Conservation (phyloP, 805 yeast genomes). For the Candida khao-thaluensis region DNA sequence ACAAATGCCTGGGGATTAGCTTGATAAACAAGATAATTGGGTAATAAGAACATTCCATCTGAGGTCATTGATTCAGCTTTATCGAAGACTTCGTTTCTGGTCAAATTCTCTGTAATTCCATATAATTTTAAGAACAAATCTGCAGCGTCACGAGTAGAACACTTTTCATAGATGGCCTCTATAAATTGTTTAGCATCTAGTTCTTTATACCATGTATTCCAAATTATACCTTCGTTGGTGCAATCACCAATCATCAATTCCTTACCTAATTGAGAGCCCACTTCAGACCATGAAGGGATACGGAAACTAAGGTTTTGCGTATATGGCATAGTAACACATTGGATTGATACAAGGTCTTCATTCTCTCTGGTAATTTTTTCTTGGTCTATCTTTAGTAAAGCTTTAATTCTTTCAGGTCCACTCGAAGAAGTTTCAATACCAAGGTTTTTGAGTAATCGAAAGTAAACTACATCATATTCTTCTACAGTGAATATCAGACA, state of each 20-base stretch:
- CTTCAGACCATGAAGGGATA: conserved; percentile 15
- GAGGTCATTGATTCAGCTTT: conserved; percentile 1
- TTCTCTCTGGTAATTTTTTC: conserved; percentile 10
- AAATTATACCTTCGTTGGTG: conserved; percentile 5
- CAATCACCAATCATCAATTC: conserved; percentile 5
- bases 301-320: background rate
- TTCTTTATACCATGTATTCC: background rate
- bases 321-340: conserved; percentile 15
- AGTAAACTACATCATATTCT: conserved; percentile 15
- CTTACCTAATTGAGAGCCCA: background rate
- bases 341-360: conserved; percentile 10
- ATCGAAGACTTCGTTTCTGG: background rate
- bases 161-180: background rate
- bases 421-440: conserved; percentile 11
- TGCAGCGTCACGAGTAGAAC: background rate
- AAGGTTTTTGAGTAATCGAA: conserved; percentile 12
- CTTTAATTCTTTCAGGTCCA: background rate
- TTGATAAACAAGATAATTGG: conserved; percentile 3
- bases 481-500: conserved; percentile 16
- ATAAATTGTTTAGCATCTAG: background rate
- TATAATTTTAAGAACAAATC: background rate
- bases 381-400: conserved; percentile 5
- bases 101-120: background rate
- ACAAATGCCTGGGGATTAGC: conserved; percentile 3
- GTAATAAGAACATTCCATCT: conserved; percentile 4